Conservation (phyloP, 805 yeast species). For the Teunomyces tritomae region DNA sequence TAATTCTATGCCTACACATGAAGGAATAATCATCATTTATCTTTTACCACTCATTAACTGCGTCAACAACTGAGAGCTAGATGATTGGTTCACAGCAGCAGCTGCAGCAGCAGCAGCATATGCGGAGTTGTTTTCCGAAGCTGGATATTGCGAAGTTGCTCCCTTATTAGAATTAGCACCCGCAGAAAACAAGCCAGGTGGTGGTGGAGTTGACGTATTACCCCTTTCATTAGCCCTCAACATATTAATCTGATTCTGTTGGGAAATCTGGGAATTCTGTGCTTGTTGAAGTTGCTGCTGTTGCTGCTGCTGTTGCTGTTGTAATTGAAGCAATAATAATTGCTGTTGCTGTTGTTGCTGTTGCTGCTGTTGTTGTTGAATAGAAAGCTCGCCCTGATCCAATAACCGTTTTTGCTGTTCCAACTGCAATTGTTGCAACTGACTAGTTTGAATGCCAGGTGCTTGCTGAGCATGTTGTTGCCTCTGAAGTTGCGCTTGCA, state of each 20-base stretch:
- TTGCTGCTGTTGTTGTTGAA: constrained; percentile 13
- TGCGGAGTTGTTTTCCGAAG: constrained; percentile 8
- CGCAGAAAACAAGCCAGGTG: constrained; percentile 61
- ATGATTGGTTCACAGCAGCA: constrained; percentile 33
- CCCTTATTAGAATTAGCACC: constrained; percentile 13
- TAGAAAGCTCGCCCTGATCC: constrained; percentile 6
- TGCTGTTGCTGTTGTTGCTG: constrained; percentile 18
- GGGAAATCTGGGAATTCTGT: constrained; percentile 20
- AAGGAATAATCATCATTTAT: constrained; percentile 11
- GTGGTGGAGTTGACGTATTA: constrained; percentile 60
- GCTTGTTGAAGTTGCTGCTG: constrained; percentile 44
- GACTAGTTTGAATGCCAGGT: constrained; percentile 13
- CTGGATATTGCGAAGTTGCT: constrained; percentile 7
- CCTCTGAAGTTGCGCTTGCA: constrained; percentile 30
- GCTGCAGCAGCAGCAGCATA: constrained; percentile 12
- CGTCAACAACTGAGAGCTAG: constrained; percentile 76
- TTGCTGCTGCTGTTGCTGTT: constrained; percentile 40
- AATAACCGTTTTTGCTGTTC: constrained; percentile 23
- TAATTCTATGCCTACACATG: background rate
- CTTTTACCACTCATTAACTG: constrained; percentile 83
- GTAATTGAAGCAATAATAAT: constrained; percentile 11
- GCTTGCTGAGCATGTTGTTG: constrained; percentile 23
- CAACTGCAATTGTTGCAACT: constrained; percentile 31
- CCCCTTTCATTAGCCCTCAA: constrained; percentile 32
- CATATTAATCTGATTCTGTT: constrained; percentile 24